Percentiles rank a stretch among this genome's conserved stretches.
Evolutionary conservation across 176 grass and related monocot genomes (phyloP).

Genomic region (Leersia perrieri): DNA sequence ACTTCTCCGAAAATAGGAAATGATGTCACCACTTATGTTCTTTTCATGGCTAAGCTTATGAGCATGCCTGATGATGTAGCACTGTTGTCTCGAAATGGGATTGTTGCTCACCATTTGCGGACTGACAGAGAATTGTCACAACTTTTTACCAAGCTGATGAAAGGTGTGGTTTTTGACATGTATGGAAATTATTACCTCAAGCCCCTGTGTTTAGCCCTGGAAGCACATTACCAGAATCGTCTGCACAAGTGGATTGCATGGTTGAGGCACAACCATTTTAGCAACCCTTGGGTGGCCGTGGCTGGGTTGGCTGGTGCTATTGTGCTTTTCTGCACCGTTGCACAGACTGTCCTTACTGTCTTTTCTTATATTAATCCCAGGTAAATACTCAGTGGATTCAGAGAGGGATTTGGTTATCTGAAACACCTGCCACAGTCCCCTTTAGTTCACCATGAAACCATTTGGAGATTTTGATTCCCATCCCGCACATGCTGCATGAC

Average conservation of each 20-base stretch:
- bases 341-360: constrained; percentile 23
- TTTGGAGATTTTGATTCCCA: not conserved
- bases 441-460: not conserved
- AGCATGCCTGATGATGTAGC: constrained; percentile 24
- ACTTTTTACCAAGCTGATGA: constrained; percentile 3
- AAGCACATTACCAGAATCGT: constrained; percentile 12
- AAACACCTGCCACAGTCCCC: not conserved
- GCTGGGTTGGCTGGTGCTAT: not conserved
- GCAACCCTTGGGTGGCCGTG: constrained; percentile 21
- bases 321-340: constrained; percentile 23
- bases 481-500: not conserved
- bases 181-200: constrained; percentile 20
- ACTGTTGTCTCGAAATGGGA: not conserved
- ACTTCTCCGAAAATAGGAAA: not conserved
- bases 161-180: constrained; percentile 30
- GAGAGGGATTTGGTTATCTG: not conserved
- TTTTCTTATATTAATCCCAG: constrained; percentile 26
- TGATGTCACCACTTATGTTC: constrained; percentile 1
- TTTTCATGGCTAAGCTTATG: constrained; percentile 35
- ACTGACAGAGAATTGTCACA: not conserved
- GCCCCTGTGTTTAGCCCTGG: not conserved
- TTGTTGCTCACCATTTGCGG: constrained; percentile 2
- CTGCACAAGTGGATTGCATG: not conserved
- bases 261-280: not conserved
- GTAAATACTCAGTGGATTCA: not conserved